Percentiles rank a stretch among this genome's conserved stretches.
phyloP scores from a whole-genome alignment of 495 filamentous ascomycete genomes.

The Hypomontagnella submonticulosa region DNA sequence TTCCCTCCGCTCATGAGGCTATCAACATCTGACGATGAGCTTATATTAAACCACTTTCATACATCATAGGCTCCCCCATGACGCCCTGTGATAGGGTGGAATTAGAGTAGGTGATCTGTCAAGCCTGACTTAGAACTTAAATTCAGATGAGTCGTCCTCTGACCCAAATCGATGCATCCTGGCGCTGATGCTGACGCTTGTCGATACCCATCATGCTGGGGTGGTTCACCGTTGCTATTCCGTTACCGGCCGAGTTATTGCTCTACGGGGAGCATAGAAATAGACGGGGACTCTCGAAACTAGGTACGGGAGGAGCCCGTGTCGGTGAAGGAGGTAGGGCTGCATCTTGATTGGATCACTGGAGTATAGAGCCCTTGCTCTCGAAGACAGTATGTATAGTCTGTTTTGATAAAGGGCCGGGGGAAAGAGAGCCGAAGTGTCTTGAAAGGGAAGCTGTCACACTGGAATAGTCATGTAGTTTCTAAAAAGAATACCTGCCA shows the following conservation, averaged over 20 bases:
- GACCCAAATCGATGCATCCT: conserved; percentile 19
- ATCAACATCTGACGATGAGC: conserved; percentile 30
- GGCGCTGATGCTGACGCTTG: conserved; percentile 41
- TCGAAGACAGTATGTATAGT: conserved; percentile 2
- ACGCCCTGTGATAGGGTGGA: conserved; percentile 15
- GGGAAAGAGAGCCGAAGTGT: conserved; percentile 3
- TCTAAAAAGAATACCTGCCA: conserved; percentile 16
- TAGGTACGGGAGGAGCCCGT: neutral
- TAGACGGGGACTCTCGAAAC: conserved; percentile 15
- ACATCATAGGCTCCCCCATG: conserved; percentile 9
- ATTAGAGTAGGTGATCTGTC: conserved; percentile 17
- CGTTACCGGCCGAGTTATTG: conserved; percentile 13
- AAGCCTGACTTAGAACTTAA: conserved; percentile 15
- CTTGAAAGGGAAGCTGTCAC: conserved; percentile 29
- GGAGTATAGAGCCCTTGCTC: conserved; percentile 1
- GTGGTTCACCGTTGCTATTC: conserved; percentile 2
- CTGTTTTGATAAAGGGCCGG: neutral
- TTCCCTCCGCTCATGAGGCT: conserved; percentile 22
- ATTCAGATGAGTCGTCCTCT: conserved; percentile 17
- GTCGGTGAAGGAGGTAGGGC: neutral
- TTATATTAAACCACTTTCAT: conserved; percentile 2
- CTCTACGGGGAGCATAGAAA: conserved; percentile 25
- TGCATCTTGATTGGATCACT: conserved; percentile 17
- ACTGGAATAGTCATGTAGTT: conserved; percentile 19
- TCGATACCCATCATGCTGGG: conserved; percentile 22